Evolutionary conservation across 176 grass and related monocot genomes (phyloP).

Genomic region (Areca catechu): DNA sequence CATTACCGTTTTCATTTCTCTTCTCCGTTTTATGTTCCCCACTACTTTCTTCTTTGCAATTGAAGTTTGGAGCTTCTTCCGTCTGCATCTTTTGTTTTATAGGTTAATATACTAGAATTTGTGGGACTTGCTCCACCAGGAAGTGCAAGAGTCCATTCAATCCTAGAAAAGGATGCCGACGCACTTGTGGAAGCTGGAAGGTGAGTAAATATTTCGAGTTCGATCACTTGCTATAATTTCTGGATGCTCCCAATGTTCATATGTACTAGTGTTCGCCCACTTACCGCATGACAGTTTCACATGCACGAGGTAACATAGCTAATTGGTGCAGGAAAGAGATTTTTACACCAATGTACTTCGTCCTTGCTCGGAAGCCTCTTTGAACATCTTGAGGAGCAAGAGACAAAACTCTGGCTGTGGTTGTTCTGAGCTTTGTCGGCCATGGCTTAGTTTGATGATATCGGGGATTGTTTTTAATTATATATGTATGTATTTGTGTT

Average conservation of each 20-base stretch:
- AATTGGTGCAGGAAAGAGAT: neutral
- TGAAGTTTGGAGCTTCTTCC: neutral
- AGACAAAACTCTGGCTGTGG: too few species aligned
- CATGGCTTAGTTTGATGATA: too few species aligned
- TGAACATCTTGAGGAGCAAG: too few species aligned
- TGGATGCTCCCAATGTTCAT: neutral
- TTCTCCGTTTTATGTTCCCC: neutral
- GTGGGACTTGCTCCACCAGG: neutral
- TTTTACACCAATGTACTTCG: neutral
- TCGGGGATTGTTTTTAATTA: too few species aligned
- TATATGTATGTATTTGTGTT: too few species aligned
- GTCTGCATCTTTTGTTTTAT: neutral
- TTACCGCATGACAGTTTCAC: neutral
- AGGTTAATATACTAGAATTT: neutral
- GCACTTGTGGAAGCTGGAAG: neutral
- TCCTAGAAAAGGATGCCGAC: neutral
- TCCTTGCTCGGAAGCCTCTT: neutral
- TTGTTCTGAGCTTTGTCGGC: too few species aligned
- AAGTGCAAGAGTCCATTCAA: neutral
- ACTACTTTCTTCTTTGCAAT: neutral
- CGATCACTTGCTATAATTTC: neutral
- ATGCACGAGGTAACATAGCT: neutral
- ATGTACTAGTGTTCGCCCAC: neutral
- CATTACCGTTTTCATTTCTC: neutral
- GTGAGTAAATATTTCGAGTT: neutral